phyloP scores from a whole-genome alignment of 176 grass and related monocot genomes.

The Aegilops umbellulata region DNA sequence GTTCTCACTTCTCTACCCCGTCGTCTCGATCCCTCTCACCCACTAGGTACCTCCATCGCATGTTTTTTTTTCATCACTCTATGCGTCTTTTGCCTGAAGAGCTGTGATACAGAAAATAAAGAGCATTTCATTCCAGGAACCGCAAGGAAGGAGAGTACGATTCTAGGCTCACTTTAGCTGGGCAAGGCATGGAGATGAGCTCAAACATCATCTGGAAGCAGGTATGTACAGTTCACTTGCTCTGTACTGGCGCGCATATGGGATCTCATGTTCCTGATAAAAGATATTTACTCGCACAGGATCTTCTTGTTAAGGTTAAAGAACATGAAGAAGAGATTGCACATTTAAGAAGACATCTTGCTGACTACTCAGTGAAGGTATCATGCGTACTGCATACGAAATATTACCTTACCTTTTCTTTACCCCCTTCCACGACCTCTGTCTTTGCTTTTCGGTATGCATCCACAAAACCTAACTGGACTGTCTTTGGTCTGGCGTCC shows the following conservation, averaged over 20 bases:
- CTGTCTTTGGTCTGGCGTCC: not conserved
- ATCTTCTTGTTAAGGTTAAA: slow-evolving; percentile 78
- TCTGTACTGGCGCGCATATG: not conserved
- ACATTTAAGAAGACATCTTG: slow-evolving; percentile 80
- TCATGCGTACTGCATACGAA: not conserved
- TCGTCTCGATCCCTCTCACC: slow-evolving; percentile 87
- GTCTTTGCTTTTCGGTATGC: not conserved
- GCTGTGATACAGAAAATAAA: not conserved
- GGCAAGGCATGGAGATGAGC: slow-evolving; percentile 46
- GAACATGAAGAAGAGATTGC: slow-evolving; percentile 91
- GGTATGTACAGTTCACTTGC: slow-evolving; percentile 37
- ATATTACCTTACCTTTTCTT: not conserved
- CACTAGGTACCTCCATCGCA: slow-evolving; percentile 56
- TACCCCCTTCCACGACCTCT: not conserved
- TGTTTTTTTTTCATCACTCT: not conserved
- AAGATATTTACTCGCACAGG: slow-evolving; percentile 39
- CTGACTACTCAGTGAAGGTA: slow-evolving; percentile 86
- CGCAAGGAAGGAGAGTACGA: slow-evolving; percentile 68
- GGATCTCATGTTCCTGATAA: slow-evolving; percentile 13
- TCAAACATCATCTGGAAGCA: slow-evolving; percentile 76
- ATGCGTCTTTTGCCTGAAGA: not conserved
- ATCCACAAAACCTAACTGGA: too few species aligned
- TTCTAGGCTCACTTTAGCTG: slow-evolving; percentile 50
- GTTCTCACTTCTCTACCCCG: slow-evolving; percentile 64
- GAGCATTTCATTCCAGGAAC: slow-evolving; percentile 42